Evolutionary conservation across 345 rosid genomes (phyloP), one percentile per base, ranked within the genome.

Genomic region (Sisymbrium irio): DNA sequence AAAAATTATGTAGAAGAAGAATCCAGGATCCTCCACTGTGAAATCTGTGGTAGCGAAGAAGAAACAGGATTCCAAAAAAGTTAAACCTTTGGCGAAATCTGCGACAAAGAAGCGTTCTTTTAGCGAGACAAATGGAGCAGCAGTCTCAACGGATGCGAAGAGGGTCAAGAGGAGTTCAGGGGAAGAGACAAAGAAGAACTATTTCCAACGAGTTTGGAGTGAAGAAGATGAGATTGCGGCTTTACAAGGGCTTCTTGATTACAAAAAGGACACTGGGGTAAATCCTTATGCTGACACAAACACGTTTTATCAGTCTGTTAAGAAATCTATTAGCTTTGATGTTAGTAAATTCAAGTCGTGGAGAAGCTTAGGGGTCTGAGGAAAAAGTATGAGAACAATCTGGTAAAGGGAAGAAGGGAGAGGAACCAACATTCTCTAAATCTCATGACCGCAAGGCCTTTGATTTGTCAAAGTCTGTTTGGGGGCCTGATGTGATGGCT

Each of bases 211-310:
- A 9, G 18, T 84, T 3, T 86, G 84, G 85, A 76, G 71, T 9
- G 86, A 74, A n/a, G 84, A 70, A 20, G 86, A 86, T 17, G 90
- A 81, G 65, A 51, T 82, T 37, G 79, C 57, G 0, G 18, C 81
- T 9, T 55, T 86, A 15, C 54, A 81, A 53, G 85, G 86, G 0
- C 14, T 82, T 13, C 39, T 61, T 25, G 79, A 78, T 51, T 84
- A 36, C 79, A 65, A 41, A 7, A 19, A 5, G 0, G 66, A 81
- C 7, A 71, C 65, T 13, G 85, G 81, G 8, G 3, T 61, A 6
- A 79, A 67, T 28, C 79, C 84, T 4, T 39, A 18, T 19, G 74
- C 66, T 1, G 85, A 86, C 4, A 69, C 33, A 3, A 69, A 15
- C 17, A 74, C 20, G 6, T 79, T 85, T 50, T 76, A 76, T 58